Conservation (phyloP, 164 flowering plant genomes). For the Cinnamomum chago region DNA sequence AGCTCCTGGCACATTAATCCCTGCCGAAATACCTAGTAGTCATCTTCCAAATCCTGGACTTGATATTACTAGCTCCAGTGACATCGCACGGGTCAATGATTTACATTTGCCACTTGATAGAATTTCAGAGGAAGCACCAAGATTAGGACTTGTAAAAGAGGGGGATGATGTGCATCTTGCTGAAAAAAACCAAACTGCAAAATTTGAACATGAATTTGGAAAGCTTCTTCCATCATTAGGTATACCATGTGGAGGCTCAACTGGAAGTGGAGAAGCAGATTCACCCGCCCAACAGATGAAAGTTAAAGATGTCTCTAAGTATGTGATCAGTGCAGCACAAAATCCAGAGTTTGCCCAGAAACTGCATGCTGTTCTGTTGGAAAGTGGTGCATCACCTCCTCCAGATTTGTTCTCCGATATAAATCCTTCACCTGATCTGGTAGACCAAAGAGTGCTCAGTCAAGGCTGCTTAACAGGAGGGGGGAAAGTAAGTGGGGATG, state of each 20-base stretch:
- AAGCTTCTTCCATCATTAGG: constrained; percentile 41
- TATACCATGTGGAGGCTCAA: constrained; percentile 30
- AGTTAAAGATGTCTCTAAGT: constrained; percentile 72
- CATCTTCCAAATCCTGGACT: constrained; percentile 43
- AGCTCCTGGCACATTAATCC: constrained; percentile 93
- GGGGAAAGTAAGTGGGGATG: constrained; percentile 13
- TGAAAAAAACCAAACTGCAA: constrained; percentile 35
- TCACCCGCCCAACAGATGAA: constrained; percentile 62
- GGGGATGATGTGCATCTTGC: constrained; percentile 14
- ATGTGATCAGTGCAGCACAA: constrained; percentile 81
- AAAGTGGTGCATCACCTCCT: constrained; percentile 82
- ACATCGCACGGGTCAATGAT: constrained; percentile 23
- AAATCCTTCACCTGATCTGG: constrained; percentile 22
- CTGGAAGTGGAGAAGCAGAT: constrained; percentile 29
- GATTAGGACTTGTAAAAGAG: constrained; percentile 12
- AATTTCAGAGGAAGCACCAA: constrained; percentile 22
- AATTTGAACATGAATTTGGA: constrained; percentile 52
- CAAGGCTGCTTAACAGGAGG: constrained; percentile 21
- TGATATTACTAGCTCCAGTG: constrained; percentile 32
- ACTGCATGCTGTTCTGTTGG: constrained; percentile 72
- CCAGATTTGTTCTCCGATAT: constrained; percentile 58
- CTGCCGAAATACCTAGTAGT: constrained; percentile 73
- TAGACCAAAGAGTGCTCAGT: constrained; percentile 24
- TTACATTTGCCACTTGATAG: constrained; percentile 28
- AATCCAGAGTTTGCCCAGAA: constrained; percentile 85